Conservation (phyloP, 306 rosid species). For the Prosopis cineraria region DNA sequence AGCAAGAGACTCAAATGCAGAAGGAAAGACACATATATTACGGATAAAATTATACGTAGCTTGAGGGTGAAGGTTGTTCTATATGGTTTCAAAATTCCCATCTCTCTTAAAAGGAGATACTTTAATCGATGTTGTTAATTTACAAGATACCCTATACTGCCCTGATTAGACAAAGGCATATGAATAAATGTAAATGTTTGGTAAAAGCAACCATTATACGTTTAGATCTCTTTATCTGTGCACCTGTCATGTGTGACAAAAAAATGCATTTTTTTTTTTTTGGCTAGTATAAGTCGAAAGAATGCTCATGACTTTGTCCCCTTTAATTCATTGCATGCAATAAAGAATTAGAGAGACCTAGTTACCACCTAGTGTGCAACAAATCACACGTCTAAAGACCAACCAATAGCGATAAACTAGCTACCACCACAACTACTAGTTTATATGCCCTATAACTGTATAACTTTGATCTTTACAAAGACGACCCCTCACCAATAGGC, state of each 20-base stretch:
- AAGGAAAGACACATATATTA: slow-evolving; percentile 11
- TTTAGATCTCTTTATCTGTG: slow-evolving; percentile 9
- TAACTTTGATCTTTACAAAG: not conserved
- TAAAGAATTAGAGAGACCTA: not conserved
- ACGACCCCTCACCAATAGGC: not conserved
- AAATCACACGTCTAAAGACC: not conserved
- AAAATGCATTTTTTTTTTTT: slow-evolving; percentile 1
- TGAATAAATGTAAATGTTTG: slow-evolving; percentile 11
- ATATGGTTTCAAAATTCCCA: slow-evolving; percentile 14
- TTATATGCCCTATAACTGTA: slow-evolving; percentile 8
- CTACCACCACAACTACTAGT: not conserved
- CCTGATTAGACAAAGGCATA: slow-evolving; percentile 17
- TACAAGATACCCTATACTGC: slow-evolving; percentile 13
- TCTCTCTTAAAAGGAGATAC: slow-evolving; percentile 33
- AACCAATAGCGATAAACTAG: not conserved
- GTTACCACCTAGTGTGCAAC: not conserved
- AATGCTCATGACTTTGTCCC: slow-evolving; percentile 30
- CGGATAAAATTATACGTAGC: slow-evolving; percentile 41
- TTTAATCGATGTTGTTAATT: slow-evolving; percentile 32
- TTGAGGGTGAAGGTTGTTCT: slow-evolving; percentile 56
- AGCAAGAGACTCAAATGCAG: slow-evolving; percentile 30
- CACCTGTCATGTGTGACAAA: slow-evolving; percentile 20
- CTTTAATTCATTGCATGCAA: slow-evolving; percentile 11
- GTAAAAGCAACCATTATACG: not conserved
- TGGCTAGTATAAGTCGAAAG: slow-evolving; percentile 14